These are phyloP conservation scores for Moesziomyces antarcticus DNA, from an alignment of 1,284 basidiomycete genomes.

Conservation along the genomic window DNA sequence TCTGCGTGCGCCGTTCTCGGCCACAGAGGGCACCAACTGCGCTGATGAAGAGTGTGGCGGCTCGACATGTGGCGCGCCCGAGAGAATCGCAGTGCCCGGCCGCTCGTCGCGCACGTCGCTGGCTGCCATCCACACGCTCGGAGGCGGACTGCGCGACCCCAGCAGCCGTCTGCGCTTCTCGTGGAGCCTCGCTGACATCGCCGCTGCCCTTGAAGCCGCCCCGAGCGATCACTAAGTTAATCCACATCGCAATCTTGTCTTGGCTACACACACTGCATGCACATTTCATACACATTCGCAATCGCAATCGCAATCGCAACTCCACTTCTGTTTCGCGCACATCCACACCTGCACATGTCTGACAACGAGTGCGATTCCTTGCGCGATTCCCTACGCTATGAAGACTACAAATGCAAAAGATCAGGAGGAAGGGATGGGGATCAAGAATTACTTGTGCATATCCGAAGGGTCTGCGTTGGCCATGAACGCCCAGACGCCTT, in stretches of 20 bases:
- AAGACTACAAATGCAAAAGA: too few relatives aligned
- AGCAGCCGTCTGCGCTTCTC: slow-evolving; percentile 26
- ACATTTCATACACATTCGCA: too few relatives aligned
- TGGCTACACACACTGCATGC: not conserved
- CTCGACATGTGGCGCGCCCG: slow-evolving; percentile 4
- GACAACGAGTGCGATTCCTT: too few relatives aligned
- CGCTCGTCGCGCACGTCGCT: not conserved
- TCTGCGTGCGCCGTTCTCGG: slow-evolving; percentile 22
- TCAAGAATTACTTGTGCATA: slow-evolving; percentile 52
- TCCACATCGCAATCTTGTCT: not conserved
- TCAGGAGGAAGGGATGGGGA: not conserved
- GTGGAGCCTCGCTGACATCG: slow-evolving; percentile 25
- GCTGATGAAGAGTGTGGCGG: slow-evolving; percentile 7
- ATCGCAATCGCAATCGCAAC: too few relatives aligned
- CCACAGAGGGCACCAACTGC: not conserved
- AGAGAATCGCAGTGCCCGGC: not conserved
- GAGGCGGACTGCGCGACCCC: slow-evolving; percentile 24
- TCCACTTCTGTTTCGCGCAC: too few relatives aligned
- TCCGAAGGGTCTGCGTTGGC: slow-evolving; percentile 56
- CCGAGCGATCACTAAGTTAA: too few relatives aligned
- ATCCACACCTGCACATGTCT: too few relatives aligned
- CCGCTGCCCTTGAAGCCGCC: slow-evolving; percentile 6
- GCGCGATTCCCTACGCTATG: too few relatives aligned
- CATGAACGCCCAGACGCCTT: slow-evolving; percentile 64
- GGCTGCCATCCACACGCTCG: slow-evolving; percentile 2